A percentile compares a stretch with the other conserved stretches of the same genome.
Conservation (phyloP, 345 rosid species). For the Eucalyptus caleyi region DNA sequence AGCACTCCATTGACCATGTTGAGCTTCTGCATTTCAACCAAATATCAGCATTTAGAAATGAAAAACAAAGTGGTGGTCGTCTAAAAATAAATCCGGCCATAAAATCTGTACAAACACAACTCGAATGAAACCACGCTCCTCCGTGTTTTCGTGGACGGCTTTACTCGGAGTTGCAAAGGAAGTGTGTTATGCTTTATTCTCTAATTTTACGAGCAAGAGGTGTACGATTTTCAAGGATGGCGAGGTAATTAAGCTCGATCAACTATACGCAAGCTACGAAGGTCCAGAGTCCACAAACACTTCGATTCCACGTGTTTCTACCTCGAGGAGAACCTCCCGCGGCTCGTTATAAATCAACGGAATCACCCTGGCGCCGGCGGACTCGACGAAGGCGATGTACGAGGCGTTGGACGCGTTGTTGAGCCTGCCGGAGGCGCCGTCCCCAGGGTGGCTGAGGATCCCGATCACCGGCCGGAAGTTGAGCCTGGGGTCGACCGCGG, state of each 20-base stretch:
- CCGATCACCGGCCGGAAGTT: slow-evolving; percentile 78
- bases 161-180: not conserved
- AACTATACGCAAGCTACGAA: not conserved
- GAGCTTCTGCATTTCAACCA: no score
- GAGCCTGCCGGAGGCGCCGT: slow-evolving; percentile 80
- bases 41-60: no score
- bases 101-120: no score
- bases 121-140: no score
- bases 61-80: no score
- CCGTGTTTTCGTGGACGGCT: no score
- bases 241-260: not conserved
- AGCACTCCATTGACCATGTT: no score
- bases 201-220: not conserved
- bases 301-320: not conserved
- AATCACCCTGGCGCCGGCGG: slow-evolving; percentile 88
- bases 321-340: slow-evolving; percentile 50
- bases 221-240: not conserved
- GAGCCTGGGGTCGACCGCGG: slow-evolving; percentile 33
- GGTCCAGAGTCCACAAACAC: not conserved
- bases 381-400: slow-evolving; percentile 71
- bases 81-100: no score
- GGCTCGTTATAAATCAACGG: slow-evolving; percentile 80
- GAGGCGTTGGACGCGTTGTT: slow-evolving; percentile 43
- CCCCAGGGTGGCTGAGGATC: slow-evolving; percentile 78
- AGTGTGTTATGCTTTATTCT: not conserved